These are phyloP conservation scores for Chimonanthus praecox DNA, from an alignment of 164 flowering plant species.

Conservation along the genomic window DNA sequence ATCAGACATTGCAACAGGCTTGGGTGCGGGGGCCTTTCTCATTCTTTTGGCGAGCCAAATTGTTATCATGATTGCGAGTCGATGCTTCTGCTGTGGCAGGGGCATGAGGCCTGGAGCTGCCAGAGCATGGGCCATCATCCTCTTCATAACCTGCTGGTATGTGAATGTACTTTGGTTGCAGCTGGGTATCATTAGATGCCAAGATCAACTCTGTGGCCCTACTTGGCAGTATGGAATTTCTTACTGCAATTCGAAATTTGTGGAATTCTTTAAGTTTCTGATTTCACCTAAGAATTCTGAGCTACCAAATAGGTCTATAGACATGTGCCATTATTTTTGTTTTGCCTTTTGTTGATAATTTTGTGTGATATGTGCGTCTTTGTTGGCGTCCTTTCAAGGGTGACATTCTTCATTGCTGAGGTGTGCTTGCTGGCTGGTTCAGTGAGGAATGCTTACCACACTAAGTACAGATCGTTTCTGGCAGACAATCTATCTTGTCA, in stretches of 20 bases:
- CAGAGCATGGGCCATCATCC: constrained; percentile 5
- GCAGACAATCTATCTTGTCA: constrained; percentile 46
- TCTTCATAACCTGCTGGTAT: constrained; percentile 7
- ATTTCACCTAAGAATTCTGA: no score
- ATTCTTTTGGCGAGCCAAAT: constrained; percentile 4
- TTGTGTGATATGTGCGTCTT: no score
- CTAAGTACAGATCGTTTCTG: constrained; percentile 47
- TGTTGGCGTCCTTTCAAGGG: constrained; percentile 31
- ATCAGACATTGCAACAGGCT: constrained; percentile 7
- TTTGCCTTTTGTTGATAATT: no score
- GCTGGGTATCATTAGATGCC: no score
- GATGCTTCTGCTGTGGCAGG: constrained; percentile 8
- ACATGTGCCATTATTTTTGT: no score
- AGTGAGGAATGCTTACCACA: constrained; percentile 78
- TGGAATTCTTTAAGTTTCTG: no score
- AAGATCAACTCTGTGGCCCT: no score
- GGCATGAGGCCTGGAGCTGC: neutral
- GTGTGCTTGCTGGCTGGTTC: constrained; percentile 78
- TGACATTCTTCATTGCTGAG: constrained; percentile 75
- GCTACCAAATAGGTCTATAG: no score
- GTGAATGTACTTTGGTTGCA: no score
- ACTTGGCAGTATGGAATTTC: no score
- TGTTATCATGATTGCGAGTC: neutral
- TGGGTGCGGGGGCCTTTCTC: constrained; percentile 3
- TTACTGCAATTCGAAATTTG: no score